Conservation (phyloP, 2,329 filamentous ascomycete genomes). For the Basipetospora chlamydospora region DNA sequence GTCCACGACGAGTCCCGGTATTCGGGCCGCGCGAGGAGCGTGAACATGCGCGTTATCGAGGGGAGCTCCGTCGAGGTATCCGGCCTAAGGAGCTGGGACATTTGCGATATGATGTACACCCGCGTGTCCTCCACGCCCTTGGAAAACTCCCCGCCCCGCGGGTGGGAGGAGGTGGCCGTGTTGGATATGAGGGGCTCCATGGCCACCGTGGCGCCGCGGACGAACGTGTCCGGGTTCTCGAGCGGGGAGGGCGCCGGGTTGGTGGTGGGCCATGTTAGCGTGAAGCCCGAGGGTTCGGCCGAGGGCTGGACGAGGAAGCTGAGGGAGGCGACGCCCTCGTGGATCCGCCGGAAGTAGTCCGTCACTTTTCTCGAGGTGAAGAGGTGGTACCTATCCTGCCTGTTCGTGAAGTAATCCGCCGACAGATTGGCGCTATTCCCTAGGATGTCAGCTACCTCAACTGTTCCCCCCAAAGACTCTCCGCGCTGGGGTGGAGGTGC, state of each 20-base stretch:
- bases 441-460: too few species aligned
- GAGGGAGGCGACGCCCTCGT: constrained; percentile 61
- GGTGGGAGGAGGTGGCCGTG: constrained; percentile 9
- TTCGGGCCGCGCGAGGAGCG: constrained; percentile 45
- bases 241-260: constrained; percentile 69
- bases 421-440: constrained; percentile 66
- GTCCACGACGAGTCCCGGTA: constrained; percentile 71
- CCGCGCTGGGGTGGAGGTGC: too few species aligned
- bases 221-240: constrained; percentile 52
- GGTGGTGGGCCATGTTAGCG: constrained; percentile 55
- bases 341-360: constrained; percentile 67
- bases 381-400: constrained; percentile 87
- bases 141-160: constrained; percentile 11
- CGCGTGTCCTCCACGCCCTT: constrained; percentile 39
- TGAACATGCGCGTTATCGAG: constrained; percentile 60
- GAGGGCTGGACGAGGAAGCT: constrained; percentile 67
- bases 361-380: constrained; percentile 69
- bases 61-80: constrained; percentile 82
- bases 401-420: constrained; percentile 88
- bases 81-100: constrained; percentile 68
- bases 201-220: constrained; percentile 49
- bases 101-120: constrained; percentile 76
- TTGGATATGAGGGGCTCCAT: constrained; percentile 50
- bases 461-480: too few species aligned
- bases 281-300: constrained; percentile 37